phyloP scores from a whole-genome alignment of 176 grass and related monocot species.

The Aegilops tauschii region DNA sequence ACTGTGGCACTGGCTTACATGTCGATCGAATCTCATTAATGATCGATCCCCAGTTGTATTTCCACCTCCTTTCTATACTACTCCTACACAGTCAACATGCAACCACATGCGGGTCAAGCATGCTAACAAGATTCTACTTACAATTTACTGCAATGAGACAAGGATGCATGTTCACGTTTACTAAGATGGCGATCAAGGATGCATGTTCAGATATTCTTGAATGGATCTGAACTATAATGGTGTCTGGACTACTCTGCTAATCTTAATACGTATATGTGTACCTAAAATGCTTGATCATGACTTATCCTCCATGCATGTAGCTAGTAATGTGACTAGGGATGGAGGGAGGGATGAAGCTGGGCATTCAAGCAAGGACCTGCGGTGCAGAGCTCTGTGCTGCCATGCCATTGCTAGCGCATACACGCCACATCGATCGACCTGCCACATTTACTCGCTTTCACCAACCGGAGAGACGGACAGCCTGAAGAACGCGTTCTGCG shows the following conservation, averaged over 20 bases:
- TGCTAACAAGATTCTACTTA: neutral
- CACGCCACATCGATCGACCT: neutral
- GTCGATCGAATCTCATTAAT: conserved; percentile 48
- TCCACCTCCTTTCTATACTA: conserved; percentile 8
- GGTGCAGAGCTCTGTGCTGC: conserved; percentile 11
- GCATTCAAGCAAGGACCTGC: conserved; percentile 17
- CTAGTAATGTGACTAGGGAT: neutral
- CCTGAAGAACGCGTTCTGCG: conserved; percentile 25
- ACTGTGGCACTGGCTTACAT: conserved; percentile 1
- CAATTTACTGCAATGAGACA: neutral
- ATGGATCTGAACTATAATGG: neutral
- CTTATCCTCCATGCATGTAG: neutral
- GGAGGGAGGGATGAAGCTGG: neutral
- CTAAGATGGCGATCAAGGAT: neutral
- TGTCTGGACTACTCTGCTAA: too few species aligned
- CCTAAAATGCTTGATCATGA: neutral
- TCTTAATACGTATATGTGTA: neutral
- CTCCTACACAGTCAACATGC: conserved; percentile 9
- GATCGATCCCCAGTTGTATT: neutral
- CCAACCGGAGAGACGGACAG: conserved; percentile 26
- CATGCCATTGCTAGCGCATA: neutral
- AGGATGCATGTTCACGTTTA: neutral
- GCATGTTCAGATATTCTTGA: neutral
- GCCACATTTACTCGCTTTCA: conserved; percentile 42
- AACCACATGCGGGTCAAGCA: conserved; percentile 30